Evolutionary conservation across 768 basidiomycete genomes (phyloP).

Genomic region (Suillus hirtellus): DNA sequence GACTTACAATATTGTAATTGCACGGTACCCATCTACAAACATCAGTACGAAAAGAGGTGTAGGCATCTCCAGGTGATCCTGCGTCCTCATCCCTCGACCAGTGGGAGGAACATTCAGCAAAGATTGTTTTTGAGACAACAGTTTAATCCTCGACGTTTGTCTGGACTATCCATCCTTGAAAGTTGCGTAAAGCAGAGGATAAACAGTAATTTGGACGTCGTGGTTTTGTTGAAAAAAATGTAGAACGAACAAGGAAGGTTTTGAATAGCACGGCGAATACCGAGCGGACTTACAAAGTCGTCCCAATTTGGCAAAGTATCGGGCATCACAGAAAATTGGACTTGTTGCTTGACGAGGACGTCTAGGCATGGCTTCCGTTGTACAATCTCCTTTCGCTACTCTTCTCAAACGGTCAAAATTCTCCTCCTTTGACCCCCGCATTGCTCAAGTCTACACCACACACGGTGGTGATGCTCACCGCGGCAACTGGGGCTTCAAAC

Average conservation of each 20-base stretch:
- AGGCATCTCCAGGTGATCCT: slow-evolving; percentile 87
- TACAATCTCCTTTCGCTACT: slow-evolving; percentile 63
- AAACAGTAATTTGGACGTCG: slow-evolving; percentile 88
- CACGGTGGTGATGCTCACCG: slow-evolving; percentile 69
- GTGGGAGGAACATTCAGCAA: slow-evolving; percentile 87
- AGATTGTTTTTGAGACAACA: slow-evolving; percentile 85
- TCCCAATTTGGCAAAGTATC: neutral
- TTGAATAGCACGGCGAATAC: slow-evolving; percentile 33
- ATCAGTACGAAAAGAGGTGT: slow-evolving; percentile 38
- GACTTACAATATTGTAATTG: slow-evolving; percentile 15
- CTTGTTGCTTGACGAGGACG: slow-evolving; percentile 1
- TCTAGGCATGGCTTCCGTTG: slow-evolving; percentile 20
- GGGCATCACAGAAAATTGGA: neutral
- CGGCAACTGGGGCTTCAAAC: slow-evolving; percentile 86
- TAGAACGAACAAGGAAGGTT: slow-evolving; percentile 19
- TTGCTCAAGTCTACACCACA: slow-evolving; percentile 77
- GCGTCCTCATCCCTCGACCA: slow-evolving; percentile 90
- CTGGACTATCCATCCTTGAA: slow-evolving; percentile 78
- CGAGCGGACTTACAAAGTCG: slow-evolving; percentile 15
- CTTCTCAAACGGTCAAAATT: slow-evolving; percentile 84
- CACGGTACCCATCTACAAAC: slow-evolving; percentile 31
- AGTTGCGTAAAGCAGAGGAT: slow-evolving; percentile 44
- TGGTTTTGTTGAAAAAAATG: slow-evolving; percentile 29
- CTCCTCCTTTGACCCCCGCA: slow-evolving; percentile 72
- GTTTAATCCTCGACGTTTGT: slow-evolving; percentile 81